phyloP scores from a whole-genome alignment of 345 rosid genomes.

The Eucalyptus cloeziana region DNA sequence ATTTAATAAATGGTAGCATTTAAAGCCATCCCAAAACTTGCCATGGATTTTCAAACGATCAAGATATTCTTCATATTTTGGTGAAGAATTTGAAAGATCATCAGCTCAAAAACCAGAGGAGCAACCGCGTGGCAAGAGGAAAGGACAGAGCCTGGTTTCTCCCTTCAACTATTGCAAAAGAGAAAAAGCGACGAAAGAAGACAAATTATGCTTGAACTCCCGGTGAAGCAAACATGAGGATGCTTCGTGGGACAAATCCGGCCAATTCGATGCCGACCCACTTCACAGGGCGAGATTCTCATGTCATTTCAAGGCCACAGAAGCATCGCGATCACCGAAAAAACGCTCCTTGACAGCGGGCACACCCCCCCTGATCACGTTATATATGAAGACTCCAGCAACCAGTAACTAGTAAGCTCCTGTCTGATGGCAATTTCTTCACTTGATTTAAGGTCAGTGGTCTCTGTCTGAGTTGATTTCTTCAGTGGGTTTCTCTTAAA shows the following conservation, averaged over 20 bases:
- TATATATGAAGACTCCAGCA: not conserved
- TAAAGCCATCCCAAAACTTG: not conserved
- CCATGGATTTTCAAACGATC: not conserved
- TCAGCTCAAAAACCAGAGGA: not conserved
- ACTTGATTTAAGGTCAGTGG: not conserved
- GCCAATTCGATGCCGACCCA: not conserved
- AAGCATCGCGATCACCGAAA: not conserved
- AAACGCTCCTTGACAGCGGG: not conserved
- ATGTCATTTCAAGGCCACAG: not conserved
- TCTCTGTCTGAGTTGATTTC: not conserved
- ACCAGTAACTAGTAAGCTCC: not conserved
- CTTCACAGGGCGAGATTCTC: not conserved
- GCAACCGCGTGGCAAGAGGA: not conserved
- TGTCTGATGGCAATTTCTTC: not conserved
- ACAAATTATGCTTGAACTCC: not conserved
- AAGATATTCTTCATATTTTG: not conserved
- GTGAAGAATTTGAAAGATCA: not conserved
- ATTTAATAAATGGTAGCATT: not conserved
- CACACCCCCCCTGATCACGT: not conserved
- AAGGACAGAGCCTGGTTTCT: not conserved
- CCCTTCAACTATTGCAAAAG: not conserved
- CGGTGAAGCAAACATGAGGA: not conserved
- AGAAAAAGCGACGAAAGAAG: not conserved
- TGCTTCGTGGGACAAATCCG: not conserved
- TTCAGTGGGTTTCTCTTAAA: not conserved